phyloP scores from a whole-genome alignment of 1,284 basidiomycete genomes.

The Naganishia sp. region DNA sequence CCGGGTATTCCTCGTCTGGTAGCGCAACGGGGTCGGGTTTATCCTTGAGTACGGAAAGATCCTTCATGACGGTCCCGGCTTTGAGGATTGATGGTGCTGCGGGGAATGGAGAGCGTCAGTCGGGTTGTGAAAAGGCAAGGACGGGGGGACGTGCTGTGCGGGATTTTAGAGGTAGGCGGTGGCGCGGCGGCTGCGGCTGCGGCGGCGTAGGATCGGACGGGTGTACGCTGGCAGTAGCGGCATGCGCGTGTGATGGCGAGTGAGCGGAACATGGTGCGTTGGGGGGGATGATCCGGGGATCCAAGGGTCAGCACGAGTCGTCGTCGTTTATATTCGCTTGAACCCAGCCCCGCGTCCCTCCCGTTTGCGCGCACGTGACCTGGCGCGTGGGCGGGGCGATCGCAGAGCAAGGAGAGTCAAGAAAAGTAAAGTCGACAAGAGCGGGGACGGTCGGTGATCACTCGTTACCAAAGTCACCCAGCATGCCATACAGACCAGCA shows the following conservation, averaged over 20 bases:
- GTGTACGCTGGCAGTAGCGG: constrained; percentile 2
- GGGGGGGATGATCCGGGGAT: too few relatives aligned
- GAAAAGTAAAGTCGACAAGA: not conserved
- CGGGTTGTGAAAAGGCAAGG: not conserved
- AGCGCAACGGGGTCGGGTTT: constrained; percentile 76
- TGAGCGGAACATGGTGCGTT: constrained; percentile 17
- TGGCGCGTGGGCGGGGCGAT: not conserved
- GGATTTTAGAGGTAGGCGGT: not conserved
- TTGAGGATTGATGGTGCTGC: constrained; percentile 58
- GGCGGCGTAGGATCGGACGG: constrained; percentile 6
- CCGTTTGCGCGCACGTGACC: constrained; percentile 13
- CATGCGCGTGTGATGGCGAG: constrained; percentile 12
- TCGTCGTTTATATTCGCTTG: too few relatives aligned
- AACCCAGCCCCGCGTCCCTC: not conserved
- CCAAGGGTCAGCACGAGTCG: too few relatives aligned
- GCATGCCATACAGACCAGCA: constrained; percentile 44
- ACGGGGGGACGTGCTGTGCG: not conserved
- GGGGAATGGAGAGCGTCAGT: not conserved
- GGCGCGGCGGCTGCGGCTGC: not conserved
- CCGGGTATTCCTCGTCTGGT: constrained; percentile 81
- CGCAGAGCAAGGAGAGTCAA: constrained; percentile 1
- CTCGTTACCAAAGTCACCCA: constrained; percentile 5
- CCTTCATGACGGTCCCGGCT: constrained; percentile 70
- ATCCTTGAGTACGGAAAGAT: constrained; percentile 79
- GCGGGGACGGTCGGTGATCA: not conserved